Evolutionary conservation across 73 alveolate species (phyloP).

Genomic region (Paramecium sexaurelia): DNA sequence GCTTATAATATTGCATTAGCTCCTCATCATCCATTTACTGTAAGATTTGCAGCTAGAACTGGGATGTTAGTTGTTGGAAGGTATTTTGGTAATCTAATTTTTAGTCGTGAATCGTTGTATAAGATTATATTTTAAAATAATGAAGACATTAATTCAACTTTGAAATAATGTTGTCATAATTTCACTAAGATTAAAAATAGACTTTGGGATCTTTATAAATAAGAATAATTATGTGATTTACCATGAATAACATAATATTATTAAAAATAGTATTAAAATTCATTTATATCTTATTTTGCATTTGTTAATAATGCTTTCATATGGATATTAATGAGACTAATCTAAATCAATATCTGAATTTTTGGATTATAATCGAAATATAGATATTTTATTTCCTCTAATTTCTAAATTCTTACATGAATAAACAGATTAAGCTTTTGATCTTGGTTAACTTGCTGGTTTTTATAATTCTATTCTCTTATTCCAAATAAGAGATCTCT

Average conservation of each 20-base stretch:
- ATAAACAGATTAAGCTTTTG: neutral
- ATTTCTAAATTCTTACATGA: neutral
- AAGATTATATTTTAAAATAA: neutral
- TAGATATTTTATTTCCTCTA: neutral
- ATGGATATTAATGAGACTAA: neutral
- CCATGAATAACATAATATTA: neutral
- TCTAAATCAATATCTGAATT: neutral
- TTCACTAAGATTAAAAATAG: neutral
- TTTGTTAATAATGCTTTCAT: neutral
- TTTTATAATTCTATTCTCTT: neutral
- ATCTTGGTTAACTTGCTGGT: neutral
- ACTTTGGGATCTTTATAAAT: neutral
- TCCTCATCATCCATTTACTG: slow-evolving; percentile 81
- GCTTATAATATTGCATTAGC: slow-evolving; percentile 79
- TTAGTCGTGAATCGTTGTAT: neutral
- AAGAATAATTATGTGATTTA: neutral
- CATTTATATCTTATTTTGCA: neutral
- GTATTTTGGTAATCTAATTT: neutral
- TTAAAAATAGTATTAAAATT: neutral
- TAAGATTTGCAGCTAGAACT: slow-evolving; percentile 74
- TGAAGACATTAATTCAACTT: neutral
- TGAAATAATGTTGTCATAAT: neutral
- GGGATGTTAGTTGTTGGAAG: slow-evolving; percentile 67
- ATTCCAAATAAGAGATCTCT: neutral
- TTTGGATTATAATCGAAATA: neutral